Conservation (phyloP, 768 basidiomycete genomes). For the Sporobolomyces pararoseus region DNA sequence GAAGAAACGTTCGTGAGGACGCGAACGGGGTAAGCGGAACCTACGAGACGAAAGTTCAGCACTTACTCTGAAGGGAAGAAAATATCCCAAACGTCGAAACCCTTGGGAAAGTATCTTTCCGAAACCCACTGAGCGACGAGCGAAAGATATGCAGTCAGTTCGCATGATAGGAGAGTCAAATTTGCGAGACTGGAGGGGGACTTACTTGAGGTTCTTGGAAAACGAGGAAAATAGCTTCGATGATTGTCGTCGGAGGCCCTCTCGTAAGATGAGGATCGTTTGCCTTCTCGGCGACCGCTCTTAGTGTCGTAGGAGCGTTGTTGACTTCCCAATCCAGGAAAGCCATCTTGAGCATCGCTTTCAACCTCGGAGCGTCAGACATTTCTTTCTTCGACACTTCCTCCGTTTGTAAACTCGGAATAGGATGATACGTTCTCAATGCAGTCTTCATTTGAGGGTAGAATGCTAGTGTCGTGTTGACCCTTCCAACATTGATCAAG, state of each 20-base stretch:
- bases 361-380: slow-evolving; percentile 74
- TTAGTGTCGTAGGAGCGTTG: slow-evolving; percentile 58
- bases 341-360: slow-evolving; percentile 66
- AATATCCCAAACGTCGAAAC: slow-evolving; percentile 64
- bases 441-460: slow-evolving; percentile 76
- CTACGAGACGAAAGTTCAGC: not conserved
- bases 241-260: slow-evolving; percentile 70
- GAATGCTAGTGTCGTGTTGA: slow-evolving; percentile 79
- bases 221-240: slow-evolving; percentile 69
- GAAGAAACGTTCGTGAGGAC: no score
- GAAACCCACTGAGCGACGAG: slow-evolving; percentile 46
- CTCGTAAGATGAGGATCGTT: slow-evolving; percentile 56
- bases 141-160: slow-evolving; percentile 38
- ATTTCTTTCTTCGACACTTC: slow-evolving; percentile 57
- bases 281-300: slow-evolving; percentile 58
- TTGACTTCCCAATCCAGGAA: slow-evolving; percentile 57
- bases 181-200: not conserved
- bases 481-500: slow-evolving; percentile 71
- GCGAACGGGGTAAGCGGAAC: not conserved
- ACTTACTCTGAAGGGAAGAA: slow-evolving; percentile 65
- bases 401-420: slow-evolving; percentile 67
- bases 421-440: slow-evolving; percentile 71
- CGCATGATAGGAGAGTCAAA: not conserved
- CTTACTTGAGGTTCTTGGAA: slow-evolving; percentile 67
- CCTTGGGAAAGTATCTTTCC: slow-evolving; percentile 67